phyloP scores from a whole-genome alignment of 2,329 filamentous ascomycete genomes.

The Aspergillus cejpii region DNA sequence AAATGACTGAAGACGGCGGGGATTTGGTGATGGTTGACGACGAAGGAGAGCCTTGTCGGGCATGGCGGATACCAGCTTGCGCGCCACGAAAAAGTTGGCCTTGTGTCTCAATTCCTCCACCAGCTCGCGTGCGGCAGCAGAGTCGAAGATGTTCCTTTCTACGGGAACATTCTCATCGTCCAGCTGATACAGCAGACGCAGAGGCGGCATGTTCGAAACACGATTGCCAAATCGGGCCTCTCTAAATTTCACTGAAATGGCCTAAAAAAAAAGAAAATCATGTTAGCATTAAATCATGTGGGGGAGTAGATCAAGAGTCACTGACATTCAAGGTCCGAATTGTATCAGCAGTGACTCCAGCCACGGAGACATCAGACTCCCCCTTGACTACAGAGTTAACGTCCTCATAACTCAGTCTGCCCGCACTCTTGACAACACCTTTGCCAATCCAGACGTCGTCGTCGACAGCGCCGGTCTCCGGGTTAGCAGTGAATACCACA shows the following conservation, averaged over 20 bases:
- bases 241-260: conserved; percentile 81
- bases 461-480: conserved; percentile 72
- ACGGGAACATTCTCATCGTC: conserved; percentile 98
- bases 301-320: conserved; percentile 9
- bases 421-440: conserved; percentile 83
- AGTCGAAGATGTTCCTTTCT: conserved; percentile 92
- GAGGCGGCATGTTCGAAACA: conserved; percentile 69
- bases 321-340: conserved; percentile 70
- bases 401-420: conserved; percentile 75
- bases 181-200: conserved; percentile 84
- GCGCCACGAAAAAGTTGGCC: conserved; percentile 81
- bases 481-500: conserved; percentile 86
- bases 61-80: conserved; percentile 69
- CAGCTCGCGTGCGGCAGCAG: conserved; percentile 78
- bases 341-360: conserved; percentile 63
- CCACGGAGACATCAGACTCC: conserved; percentile 55
- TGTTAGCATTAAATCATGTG: not conserved
- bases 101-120: conserved; percentile 94
- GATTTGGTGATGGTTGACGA: conserved; percentile 76
- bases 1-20: conserved; percentile 81
- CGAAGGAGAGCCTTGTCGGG: conserved; percentile 91
- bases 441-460: conserved; percentile 92
- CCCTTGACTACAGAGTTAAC: conserved; percentile 75
- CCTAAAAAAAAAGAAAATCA: conserved; percentile 38
- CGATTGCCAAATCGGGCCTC: conserved; percentile 78